Conservation (phyloP, 768 basidiomycete species). For the Lepiota venenata region DNA sequence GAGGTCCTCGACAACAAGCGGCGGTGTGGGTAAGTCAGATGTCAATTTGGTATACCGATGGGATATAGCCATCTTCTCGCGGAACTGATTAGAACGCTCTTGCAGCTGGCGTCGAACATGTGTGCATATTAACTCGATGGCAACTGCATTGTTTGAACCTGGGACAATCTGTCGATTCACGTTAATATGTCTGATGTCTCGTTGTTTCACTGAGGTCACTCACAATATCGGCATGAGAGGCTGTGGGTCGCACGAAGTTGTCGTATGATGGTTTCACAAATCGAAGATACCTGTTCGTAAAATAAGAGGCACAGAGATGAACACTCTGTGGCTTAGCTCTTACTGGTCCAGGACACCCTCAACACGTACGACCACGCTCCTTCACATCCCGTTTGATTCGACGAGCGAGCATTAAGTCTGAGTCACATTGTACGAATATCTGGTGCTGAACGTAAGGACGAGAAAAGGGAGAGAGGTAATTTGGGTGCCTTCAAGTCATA, state of each 20-base stretch:
- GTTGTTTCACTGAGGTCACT: constrained; percentile 15
- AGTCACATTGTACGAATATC: constrained; percentile 92
- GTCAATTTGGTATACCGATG: constrained; percentile 32
- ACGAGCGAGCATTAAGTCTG: constrained; percentile 96
- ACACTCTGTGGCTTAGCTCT: constrained; percentile 17
- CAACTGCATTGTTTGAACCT: constrained; percentile 83
- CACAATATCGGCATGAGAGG: constrained; percentile 88
- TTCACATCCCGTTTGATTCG: constrained; percentile 84
- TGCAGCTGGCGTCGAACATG: constrained; percentile 85
- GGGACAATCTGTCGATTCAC: constrained; percentile 77
- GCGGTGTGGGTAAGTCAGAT: constrained; percentile 33
- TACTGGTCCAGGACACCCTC: constrained; percentile 89
- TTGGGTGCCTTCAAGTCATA: constrained; percentile 87
- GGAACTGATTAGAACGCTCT: constrained; percentile 70
- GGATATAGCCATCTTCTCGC: constrained; percentile 67
- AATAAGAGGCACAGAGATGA: neutral
- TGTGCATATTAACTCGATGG: constrained; percentile 90
- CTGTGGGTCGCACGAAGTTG: constrained; percentile 87
- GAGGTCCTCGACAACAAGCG: constrained; percentile 39
- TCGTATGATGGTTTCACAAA: constrained; percentile 96
- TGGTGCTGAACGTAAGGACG: constrained; percentile 20
- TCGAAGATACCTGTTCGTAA: constrained; percentile 68
- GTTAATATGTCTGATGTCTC: neutral
- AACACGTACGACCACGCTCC: constrained; percentile 83
- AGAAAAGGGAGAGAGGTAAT: neutral